These are phyloP conservation scores for Yamadazyma songkhlaensis DNA, from an alignment of 1,139 yeast species.

Conservation along the genomic window DNA sequence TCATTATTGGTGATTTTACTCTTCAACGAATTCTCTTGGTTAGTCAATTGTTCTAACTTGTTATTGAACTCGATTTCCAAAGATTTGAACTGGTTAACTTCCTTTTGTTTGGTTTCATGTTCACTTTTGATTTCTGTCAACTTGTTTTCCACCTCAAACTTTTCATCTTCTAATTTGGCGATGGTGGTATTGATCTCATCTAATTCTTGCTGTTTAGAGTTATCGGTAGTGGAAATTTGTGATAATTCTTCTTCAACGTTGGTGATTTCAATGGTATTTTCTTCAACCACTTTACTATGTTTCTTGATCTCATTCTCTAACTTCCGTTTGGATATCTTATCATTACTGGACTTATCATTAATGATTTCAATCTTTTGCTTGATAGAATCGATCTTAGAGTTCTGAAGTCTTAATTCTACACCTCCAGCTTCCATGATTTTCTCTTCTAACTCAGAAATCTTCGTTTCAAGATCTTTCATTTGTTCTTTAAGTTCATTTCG, in stretches of 20 bases:
- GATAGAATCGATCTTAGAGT: constrained; percentile 76
- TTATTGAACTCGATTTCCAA: constrained; percentile 67
- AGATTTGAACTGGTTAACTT: constrained; percentile 62
- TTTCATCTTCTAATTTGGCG: constrained; percentile 22
- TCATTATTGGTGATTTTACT: constrained; percentile 36
- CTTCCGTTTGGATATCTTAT: constrained; percentile 60
- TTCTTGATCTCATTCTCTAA: constrained; percentile 64
- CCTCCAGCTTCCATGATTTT: constrained; percentile 93
- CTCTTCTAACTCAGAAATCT: constrained; percentile 63
- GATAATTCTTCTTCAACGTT: constrained; percentile 29
- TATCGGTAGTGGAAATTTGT: constrained; percentile 23
- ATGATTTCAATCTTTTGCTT: constrained; percentile 65
- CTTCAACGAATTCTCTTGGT: constrained; percentile 39
- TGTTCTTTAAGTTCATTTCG: constrained; percentile 43
- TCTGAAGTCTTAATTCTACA: constrained; percentile 74
- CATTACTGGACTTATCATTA: constrained; percentile 58
- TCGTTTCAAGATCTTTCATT: constrained; percentile 56
- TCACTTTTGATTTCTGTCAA: constrained; percentile 40
- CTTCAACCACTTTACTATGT: constrained; percentile 45
- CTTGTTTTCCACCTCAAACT: constrained; percentile 32
- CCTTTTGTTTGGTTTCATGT: constrained; percentile 50
- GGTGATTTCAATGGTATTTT: constrained; percentile 36
- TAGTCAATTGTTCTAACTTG: constrained; percentile 57
- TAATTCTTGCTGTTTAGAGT: constrained; percentile 37
- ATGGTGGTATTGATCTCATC: constrained; percentile 27